Conservation (phyloP, 2,329 filamentous ascomycete genomes). For the Ceratocystiopsis minuta region DNA sequence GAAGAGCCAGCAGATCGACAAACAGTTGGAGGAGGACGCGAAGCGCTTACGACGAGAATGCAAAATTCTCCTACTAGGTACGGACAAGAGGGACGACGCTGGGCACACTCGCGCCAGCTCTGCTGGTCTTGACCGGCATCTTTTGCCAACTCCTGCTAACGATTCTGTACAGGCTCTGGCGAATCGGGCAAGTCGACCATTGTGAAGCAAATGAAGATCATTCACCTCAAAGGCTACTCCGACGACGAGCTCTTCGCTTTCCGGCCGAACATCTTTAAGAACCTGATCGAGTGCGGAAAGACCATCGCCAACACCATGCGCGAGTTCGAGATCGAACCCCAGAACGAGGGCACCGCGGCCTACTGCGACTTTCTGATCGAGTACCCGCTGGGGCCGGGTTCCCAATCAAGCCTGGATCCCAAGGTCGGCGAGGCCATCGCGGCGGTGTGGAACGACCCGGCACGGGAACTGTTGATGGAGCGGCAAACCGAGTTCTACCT, state of each 20-base stretch:
- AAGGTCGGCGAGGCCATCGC: conserved; percentile 69
- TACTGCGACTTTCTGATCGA: conserved; percentile 66
- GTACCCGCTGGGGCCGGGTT: conserved; percentile 80
- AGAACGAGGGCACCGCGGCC: conserved; percentile 50
- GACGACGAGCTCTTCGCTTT: conserved; percentile 88
- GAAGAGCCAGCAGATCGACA: conserved; percentile 89
- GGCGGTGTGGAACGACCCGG: conserved; percentile 78
- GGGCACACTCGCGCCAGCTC: too few species aligned
- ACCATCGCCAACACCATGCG: conserved; percentile 80
- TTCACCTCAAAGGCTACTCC: conserved; percentile 94
- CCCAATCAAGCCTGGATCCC: conserved; percentile 64
- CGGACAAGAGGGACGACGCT: conserved; percentile 13
- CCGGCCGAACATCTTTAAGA: conserved; percentile 94
- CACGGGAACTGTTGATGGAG: conserved; percentile 67
- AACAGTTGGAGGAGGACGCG: conserved; percentile 83
- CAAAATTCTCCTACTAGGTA: conserved; percentile 94
- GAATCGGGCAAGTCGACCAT: conserved; percentile 99
- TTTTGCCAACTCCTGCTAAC: conserved; percentile 4
- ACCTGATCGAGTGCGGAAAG: conserved; percentile 91
- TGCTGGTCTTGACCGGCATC: background rate
- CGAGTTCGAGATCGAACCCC: conserved; percentile 73
- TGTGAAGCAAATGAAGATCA: conserved; percentile 99
- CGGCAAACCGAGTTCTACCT: conserved; percentile 96
- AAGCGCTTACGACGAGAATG: conserved; percentile 87
- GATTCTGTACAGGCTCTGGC: conserved; percentile 53